Evolutionary conservation across 257 asterid species (phyloP), one percentile per base, ranked within the genome.

Genomic region (Paraleonurus japonicus): DNA sequence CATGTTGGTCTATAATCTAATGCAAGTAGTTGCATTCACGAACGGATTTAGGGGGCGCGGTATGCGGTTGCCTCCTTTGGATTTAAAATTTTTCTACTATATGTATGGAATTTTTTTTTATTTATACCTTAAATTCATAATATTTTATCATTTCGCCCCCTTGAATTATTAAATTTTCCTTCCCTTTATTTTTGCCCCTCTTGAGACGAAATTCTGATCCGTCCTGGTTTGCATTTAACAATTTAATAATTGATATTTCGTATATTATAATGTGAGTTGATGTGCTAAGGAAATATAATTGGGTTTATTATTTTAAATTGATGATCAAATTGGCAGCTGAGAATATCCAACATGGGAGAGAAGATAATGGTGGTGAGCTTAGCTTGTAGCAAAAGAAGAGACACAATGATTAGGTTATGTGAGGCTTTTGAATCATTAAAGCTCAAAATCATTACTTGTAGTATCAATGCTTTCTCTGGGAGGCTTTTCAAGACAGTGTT

Each of bases 351-450:
- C 37, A 78, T 89, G 95, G 89, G 89, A 68, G 87, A 87, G 59
- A 87, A 81, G 76, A 78, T 81, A 17, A 32, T 81, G 15, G 92
- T 81, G 54, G 92, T 89, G 67, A 89, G 90, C 72, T 79, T 90
- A 65, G 76, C 81, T 9, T 90, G 96, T 82, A 75, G 70, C 37
- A 85, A 87, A 66, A 76, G 85, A 76, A 83, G 71, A 71, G 89
- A 86, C 80, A 84, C 95, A 28, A 81, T 90, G 79, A 77, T 87
- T 1, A 75, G 85, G 71, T 79, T 90, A 1, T 87, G 96, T 66
- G 85, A 90, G 20, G 80, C 82, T 27, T 87, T 90, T 54, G 96
- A 90, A 71, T 77, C 90, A 68, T 78, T 90, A 80, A 78, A 88
- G 47, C 88, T 90, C 81, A 87, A 84, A 82, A 70, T 90, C 77